Evolutionary conservation across 164 flowering plant species (phyloP).

Genomic region (Tetracentron sinense): DNA sequence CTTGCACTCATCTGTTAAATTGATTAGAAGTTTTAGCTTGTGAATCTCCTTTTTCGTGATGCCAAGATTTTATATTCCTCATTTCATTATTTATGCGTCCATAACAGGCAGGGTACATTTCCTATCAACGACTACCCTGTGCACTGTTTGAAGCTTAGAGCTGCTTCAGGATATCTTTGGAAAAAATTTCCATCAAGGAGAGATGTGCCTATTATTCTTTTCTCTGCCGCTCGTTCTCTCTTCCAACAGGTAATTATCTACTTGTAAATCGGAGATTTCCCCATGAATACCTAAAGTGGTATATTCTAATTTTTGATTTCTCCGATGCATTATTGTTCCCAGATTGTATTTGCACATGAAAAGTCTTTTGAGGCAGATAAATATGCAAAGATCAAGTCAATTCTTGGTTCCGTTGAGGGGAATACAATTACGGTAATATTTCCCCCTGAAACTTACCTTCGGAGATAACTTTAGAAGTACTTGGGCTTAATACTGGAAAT

Average conservation of each 20-base stretch:
- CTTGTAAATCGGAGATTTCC: background rate
- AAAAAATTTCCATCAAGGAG: slow-evolving; percentile 23
- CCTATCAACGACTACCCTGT: slow-evolving; percentile 50
- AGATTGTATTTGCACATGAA: slow-evolving; percentile 71
- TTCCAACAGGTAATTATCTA: slow-evolving; percentile 55
- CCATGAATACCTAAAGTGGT: background rate
- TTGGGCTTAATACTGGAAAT: background rate
- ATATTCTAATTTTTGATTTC: background rate
- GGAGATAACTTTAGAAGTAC: background rate
- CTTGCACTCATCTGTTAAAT: too few relatives aligned
- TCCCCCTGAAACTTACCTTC: background rate
- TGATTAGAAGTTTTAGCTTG: background rate
- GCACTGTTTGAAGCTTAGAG: slow-evolving; percentile 53
- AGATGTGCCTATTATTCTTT: slow-evolving; percentile 31
- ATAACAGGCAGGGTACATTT: slow-evolving; percentile 37
- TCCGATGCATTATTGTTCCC: slow-evolving; percentile 18
- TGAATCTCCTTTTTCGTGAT: background rate
- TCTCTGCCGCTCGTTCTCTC: slow-evolving; percentile 49
- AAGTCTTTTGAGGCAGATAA: slow-evolving; percentile 57
- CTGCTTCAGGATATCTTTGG: slow-evolving; percentile 59
- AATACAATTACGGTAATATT: slow-evolving; percentile 29
- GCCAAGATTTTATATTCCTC: background rate
- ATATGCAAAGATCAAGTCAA: slow-evolving; percentile 43
- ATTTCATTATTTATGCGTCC: background rate
- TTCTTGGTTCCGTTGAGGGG: slow-evolving; percentile 25